Evolutionary conservation across 2,329 filamentous ascomycete genomes (phyloP), one percentile per base, ranked within the genome.

Genomic region (Sporothrix phasma): DNA sequence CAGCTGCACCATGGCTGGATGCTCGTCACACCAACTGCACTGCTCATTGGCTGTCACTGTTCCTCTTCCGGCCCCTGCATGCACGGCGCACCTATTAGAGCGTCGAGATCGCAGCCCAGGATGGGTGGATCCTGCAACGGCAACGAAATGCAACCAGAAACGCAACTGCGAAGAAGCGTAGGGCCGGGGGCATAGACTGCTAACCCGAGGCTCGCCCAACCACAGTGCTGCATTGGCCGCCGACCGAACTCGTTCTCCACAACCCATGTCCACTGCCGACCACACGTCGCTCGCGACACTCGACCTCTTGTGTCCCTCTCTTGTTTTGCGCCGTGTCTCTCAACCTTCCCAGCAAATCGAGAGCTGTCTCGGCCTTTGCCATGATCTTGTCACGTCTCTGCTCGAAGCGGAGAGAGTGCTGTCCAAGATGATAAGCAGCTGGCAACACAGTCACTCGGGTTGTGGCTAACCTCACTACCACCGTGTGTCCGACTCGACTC

Each of bases 21-120:
- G 67, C 70, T 72, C 71, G 74, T 79, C 78, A 79, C 77, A 69
- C 67, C 65, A 62, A 53, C 65, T 64, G 51, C 64, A 58, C 17
- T 58, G 64, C 65, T 77, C 70, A 80, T 80, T 80, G 77, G 78
- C 54, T 45, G 45, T 53, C 15, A 31, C 46, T 26, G 51, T 8
- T 37, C 29, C 15, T n/a, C 47, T 45, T 13, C 17, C 5, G 17
- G 8, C n/a, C 60, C 49, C 54, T 24, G 60, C 46, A 60, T 70
- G 60, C 62, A 67, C 66, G 67, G 47, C 63, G 68, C 65, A 67
- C 74, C 73, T 73, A 77, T 77, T 71, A 75, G 66, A 71, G 68
- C 62, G 51, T 64, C 63, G 65, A 70, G 70, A 71, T 72, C 69
- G 37, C 45, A 51, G 24, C 63, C 45, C 59, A 31, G 66, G 65